Conservation (phyloP, 306 rosid species). For the Urtica urens region DNA sequence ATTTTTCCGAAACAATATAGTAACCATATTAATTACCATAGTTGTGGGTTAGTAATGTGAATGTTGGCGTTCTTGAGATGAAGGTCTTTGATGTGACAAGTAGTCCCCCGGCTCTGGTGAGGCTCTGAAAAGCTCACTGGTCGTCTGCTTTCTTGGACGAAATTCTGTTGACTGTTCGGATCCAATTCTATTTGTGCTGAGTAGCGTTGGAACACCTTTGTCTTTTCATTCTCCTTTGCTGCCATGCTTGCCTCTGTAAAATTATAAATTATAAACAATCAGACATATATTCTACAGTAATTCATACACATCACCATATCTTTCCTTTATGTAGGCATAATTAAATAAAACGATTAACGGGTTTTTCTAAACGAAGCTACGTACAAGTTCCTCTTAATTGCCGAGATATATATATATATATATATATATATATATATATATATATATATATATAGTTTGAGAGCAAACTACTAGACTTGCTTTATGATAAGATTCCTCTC, state of each 20-base stretch:
- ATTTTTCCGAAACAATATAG: background rate
- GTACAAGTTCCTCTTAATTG: background rate
- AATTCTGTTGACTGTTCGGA: slow-evolving; percentile 13
- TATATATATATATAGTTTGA: no score
- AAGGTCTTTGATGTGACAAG: slow-evolving; percentile 9
- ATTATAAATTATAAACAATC: background rate
- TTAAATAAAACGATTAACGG: background rate
- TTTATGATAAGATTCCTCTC: no score
- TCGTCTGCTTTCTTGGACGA: slow-evolving; percentile 1
- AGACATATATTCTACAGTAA: no score
- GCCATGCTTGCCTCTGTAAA: slow-evolving; percentile 23
- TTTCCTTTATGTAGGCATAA: no score
- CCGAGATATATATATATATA: background rate
- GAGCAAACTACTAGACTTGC: no score
- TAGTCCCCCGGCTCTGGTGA: slow-evolving; percentile 4
- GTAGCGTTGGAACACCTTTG: slow-evolving; percentile 1
- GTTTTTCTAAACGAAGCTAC: background rate
- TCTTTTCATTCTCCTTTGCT: slow-evolving; percentile 17
- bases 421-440: background rate
- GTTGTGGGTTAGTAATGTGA: slow-evolving; percentile 9
- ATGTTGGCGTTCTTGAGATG: slow-evolving; percentile 2
- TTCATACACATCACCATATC: no score
- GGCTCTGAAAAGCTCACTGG: slow-evolving; percentile 4
- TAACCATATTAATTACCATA: slow-evolving; percentile 8
- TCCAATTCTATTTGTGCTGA: background rate